Percentiles rank a stretch among this genome's conserved stretches.
These are phyloP conservation scores for Tephrocybe sp. DNA, from an alignment of 768 basidiomycete genomes.

Conservation along the genomic window DNA sequence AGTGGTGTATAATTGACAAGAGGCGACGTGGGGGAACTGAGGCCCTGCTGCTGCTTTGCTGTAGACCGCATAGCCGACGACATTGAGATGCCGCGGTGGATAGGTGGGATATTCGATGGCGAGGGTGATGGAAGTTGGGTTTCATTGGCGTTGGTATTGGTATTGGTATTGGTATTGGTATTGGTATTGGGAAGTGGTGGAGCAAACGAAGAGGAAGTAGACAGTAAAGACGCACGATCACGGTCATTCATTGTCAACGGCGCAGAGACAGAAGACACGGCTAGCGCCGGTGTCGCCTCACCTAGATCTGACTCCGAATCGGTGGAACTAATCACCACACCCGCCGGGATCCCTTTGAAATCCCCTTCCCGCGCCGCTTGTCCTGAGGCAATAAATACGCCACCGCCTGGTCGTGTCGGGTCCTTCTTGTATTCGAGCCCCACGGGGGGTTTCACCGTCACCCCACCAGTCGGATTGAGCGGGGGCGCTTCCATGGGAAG, in stretches of 20 bases:
- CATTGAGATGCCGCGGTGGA: constrained; percentile 15
- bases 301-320: constrained; percentile 46
- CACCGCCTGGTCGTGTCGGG: constrained; percentile 79
- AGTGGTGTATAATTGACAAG: constrained; percentile 61
- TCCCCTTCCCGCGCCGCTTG: constrained; percentile 42
- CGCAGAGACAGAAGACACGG: constrained; percentile 21
- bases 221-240: constrained; percentile 31
- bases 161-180: neutral
- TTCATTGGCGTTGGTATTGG: constrained; percentile 11
- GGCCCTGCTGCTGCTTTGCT: constrained; percentile 18
- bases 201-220: constrained; percentile 35
- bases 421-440: constrained; percentile 77
- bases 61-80: constrained; percentile 30
- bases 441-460: constrained; percentile 52
- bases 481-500: constrained; percentile 56
- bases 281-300: constrained; percentile 25
- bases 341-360: constrained; percentile 56
- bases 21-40: constrained; percentile 28
- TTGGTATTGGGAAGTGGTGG: constrained; percentile 26
- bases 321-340: constrained; percentile 51
- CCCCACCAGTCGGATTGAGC: constrained; percentile 79
- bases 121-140: constrained; percentile 13
- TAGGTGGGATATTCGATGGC: constrained; percentile 14
- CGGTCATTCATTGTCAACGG: constrained; percentile 32
- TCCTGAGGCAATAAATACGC: constrained; percentile 73